Evolutionary conservation across 2,329 filamentous ascomycete genomes (phyloP).

Genomic region (Trichoderma guizhouense): DNA sequence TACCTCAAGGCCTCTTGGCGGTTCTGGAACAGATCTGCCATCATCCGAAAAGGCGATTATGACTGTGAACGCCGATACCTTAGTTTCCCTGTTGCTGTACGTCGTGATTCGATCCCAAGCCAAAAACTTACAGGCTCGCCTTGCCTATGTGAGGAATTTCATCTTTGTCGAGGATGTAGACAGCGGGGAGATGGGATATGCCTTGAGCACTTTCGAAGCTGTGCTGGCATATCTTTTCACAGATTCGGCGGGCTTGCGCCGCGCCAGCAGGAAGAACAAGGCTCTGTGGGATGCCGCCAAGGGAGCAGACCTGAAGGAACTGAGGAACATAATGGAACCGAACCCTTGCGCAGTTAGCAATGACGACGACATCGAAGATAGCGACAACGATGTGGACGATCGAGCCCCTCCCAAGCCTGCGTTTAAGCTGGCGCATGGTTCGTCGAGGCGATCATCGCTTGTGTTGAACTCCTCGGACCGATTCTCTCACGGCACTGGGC

Average conservation of each 20-base stretch:
- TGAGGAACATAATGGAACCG: conserved; percentile 78
- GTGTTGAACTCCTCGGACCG: conserved; percentile 44
- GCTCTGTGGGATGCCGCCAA: conserved; percentile 83
- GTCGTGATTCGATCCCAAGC: conserved; percentile 91
- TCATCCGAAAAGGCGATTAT: conserved; percentile 53
- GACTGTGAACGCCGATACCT: conserved; percentile 77
- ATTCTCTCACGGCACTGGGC: conserved; percentile 54
- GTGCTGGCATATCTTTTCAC: conserved; percentile 83
- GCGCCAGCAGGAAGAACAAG: conserved; percentile 81
- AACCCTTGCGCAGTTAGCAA: conserved; percentile 45
- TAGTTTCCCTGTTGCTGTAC: conserved; percentile 86
- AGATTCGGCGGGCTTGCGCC: conserved; percentile 77
- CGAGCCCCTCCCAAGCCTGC: conserved; percentile 39
- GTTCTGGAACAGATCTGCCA: conserved; percentile 28
- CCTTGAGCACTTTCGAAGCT: conserved; percentile 91
- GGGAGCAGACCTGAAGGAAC: conserved; percentile 69
- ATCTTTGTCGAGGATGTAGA: conserved; percentile 98
- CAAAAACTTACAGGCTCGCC: conserved; percentile 78
- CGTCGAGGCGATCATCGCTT: conserved; percentile 43
- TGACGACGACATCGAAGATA: conserved; percentile 47
- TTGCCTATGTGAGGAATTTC: conserved; percentile 95
- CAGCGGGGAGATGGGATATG: conserved; percentile 92
- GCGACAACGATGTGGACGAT: conserved; percentile 46
- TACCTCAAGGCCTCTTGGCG: conserved; percentile 41
- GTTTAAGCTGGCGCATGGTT: conserved; percentile 44